Percentiles rank a stretch among this genome's conserved stretches.
phyloP scores from a whole-genome alignment of 2,329 filamentous ascomycete genomes.

The Dactylellina haptotyla region DNA sequence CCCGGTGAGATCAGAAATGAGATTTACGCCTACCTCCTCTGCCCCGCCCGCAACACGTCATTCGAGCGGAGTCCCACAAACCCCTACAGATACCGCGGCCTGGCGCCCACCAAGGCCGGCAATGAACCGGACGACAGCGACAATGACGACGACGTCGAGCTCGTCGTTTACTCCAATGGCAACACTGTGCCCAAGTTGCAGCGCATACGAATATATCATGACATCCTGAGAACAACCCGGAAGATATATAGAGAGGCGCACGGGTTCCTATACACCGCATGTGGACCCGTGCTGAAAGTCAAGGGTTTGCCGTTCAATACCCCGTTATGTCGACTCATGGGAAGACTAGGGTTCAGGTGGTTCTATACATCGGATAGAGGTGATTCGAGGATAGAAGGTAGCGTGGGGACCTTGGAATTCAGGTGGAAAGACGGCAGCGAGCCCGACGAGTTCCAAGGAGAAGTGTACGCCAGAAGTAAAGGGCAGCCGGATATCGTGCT shows the following conservation, averaged over 20 bases:
- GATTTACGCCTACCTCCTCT: slow-evolving; percentile 42
- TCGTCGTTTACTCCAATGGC: slow-evolving; percentile 10
- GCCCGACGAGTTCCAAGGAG: not conserved
- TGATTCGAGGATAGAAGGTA: not conserved
- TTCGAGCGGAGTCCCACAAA: slow-evolving; percentile 18
- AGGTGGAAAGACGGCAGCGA: slow-evolving; percentile 10
- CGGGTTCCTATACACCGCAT: slow-evolving; percentile 25
- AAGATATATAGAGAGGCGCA: slow-evolving; percentile 44
- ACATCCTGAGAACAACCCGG: slow-evolving; percentile 29
- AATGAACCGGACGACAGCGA: slow-evolving; percentile 7
- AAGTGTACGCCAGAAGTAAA: not conserved
- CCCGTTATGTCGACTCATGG: slow-evolving; percentile 25
- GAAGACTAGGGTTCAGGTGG: slow-evolving; percentile 22
- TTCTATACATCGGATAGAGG: slow-evolving; percentile 17
- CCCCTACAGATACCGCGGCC: slow-evolving; percentile 8
- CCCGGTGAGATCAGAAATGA: slow-evolving; percentile 46
- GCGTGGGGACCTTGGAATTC: slow-evolving; percentile 15
- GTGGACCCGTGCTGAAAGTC: slow-evolving; percentile 24
- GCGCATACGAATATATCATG: slow-evolving; percentile 21
- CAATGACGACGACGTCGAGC: slow-evolving; percentile 24
- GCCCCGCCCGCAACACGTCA: slow-evolving; percentile 32
- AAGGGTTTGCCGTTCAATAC: slow-evolving; percentile 32
- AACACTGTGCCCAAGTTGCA: slow-evolving; percentile 21
- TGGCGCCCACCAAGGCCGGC: not conserved
- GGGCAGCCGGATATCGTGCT: slow-evolving; percentile 33